A percentile compares a stretch with the other conserved stretches of the same genome.
Evolutionary conservation across 1,139 yeast genomes (phyloP).

Genomic region (Kodamaea derodonti): DNA sequence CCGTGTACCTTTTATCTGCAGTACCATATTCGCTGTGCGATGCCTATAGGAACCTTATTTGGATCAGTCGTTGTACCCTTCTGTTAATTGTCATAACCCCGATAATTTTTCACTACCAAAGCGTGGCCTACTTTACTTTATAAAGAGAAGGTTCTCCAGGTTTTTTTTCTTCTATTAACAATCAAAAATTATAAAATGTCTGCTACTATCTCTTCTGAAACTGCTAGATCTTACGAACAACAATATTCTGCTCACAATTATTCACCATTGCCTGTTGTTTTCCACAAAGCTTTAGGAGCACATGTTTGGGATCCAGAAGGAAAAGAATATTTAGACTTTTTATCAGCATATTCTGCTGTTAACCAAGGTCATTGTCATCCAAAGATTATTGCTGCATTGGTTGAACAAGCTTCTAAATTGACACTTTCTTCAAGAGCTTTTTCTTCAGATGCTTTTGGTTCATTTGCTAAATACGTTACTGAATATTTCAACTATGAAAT

Average conservation of each 20-base stretch:
- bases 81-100: conserved; percentile 1
- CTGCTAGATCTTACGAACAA: conserved; percentile 67
- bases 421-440: conserved; percentile 92
- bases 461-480: conserved; percentile 82
- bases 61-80: conserved; percentile 1
- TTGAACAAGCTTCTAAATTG: conserved; percentile 80
- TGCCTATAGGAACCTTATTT: conserved; percentile 8
- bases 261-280: conserved; percentile 95
- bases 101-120: too few relatives aligned
- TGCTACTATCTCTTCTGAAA: conserved; percentile 50
- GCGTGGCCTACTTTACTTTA: background rate
- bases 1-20: too few relatives aligned
- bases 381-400: conserved; percentile 76
- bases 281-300: conserved; percentile 82
- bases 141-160: conserved; percentile 1
- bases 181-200: conserved; percentile 11
- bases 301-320: conserved; percentile 99
- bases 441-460: conserved; percentile 84
- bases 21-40: conserved; percentile 9
- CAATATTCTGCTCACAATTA: conserved; percentile 93
- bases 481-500: conserved; percentile 87
- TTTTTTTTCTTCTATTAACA: background rate
- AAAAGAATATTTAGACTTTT: conserved; percentile 77
- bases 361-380: conserved; percentile 99
- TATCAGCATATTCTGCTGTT: conserved; percentile 94